A percentile compares a stretch with the other conserved stretches of the same genome.
phyloP scores from a whole-genome alignment of 208 protist species.

The Acanthamoeba castellanii region DNA sequence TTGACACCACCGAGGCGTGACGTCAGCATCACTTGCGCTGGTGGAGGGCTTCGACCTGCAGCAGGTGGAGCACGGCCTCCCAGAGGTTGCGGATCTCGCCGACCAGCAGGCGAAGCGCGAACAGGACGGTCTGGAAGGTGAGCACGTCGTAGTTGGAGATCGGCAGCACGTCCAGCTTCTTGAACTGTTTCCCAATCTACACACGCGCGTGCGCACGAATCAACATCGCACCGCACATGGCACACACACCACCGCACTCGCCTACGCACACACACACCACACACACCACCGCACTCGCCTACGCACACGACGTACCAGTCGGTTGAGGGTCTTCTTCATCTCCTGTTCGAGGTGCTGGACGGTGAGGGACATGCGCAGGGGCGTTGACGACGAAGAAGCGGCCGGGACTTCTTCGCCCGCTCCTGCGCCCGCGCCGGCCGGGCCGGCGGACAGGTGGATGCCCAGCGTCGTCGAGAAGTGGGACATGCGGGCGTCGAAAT shows the following conservation, averaged over 20 bases:
- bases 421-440: neutral
- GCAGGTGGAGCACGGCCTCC: conserved; percentile 40
- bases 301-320: neutral
- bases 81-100: conserved; percentile 46
- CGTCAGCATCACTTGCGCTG: neutral
- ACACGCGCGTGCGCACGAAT: no score
- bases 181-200: conserved; percentile 70
- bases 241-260: no score
- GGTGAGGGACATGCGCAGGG: conserved; percentile 18
- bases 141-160: conserved; percentile 74
- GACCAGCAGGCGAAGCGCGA: conserved; percentile 53
- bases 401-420: neutral
- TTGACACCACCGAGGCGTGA: neutral
- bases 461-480: conserved; percentile 53
- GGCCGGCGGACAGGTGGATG: neutral
- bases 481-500: conserved; percentile 9
- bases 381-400: neutral
- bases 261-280: conserved; percentile 4
- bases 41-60: conserved; percentile 64
- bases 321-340: conserved; percentile 57
- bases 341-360: conserved; percentile 14
- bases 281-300: neutral
- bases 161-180: conserved; percentile 63
- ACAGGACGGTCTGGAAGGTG: conserved; percentile 64
- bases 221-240: no score